Base-by-base conservation (phyloP, 441 rosid species). In the Pelargonium australe region DNA sequence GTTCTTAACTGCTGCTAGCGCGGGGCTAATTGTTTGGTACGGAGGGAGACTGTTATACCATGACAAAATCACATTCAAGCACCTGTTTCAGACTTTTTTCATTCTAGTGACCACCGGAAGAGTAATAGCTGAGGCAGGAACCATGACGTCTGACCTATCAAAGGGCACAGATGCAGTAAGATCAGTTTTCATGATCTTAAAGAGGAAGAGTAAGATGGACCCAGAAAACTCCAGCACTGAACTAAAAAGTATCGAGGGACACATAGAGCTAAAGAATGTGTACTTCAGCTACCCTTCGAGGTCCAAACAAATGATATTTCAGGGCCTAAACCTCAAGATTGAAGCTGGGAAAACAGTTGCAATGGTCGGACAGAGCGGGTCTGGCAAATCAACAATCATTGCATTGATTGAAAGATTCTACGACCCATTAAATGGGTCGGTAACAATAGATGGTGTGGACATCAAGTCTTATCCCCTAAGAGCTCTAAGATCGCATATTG, bases 301-400 rank as follows among this genome's bases (percentile, higher is more conserved):
- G 37, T 71, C 78, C 31, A 47, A 40, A 12, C 69, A 66, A 19
- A 57, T 69, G 64, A 69, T 78, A 12, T 20, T 20, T 31, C 25
- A 40, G 63, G 71, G 74, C 20, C 7, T 68, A 4, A 68, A 43
- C 19, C 66, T 78, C 1, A 64, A 45, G 16, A 63, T 78, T 13
- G 72, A 67, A 65, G 72, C 76, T 12, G 73, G 73, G 13, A 66
- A 66, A 34, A 8, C 44, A 40, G 67, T 68, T 13, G 78, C 78
- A 8, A 7, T 78, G 41, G 76, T 74, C 1, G 78, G 78, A 13
- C 65, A 63, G 64, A 78, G 81, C 20, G 81, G 81, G 8, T 72
- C 74, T 11, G 76, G 79, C 2, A 78, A 78, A 58, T 75, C 81
- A 10, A 78, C 79, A 16, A 64, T 75, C 63, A 67, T 72, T 16